Evolutionary conservation across 805 yeast species (phyloP), one percentile per base, ranked within the genome.

Genomic region (Lipomyces starkeyi): DNA sequence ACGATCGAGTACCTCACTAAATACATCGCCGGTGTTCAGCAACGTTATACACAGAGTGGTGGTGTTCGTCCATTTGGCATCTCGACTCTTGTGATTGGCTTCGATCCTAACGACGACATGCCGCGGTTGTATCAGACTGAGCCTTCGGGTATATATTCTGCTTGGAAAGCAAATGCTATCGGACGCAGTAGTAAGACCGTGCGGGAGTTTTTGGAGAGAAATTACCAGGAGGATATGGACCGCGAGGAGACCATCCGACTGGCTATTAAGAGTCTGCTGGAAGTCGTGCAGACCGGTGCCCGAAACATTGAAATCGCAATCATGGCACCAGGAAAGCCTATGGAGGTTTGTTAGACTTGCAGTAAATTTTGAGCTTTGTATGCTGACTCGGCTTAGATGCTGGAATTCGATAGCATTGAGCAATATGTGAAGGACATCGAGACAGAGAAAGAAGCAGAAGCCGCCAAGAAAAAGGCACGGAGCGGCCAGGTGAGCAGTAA

Each of bases 11-110:
- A 93, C 78, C 83, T 95, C 78, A 92, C 99, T 49, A 90, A 90
- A 78, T 91, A 91, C 76, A 91, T 95, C 71, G 99, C 99, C n/a
- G 97, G 98, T 27, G 94, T 94, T 58, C 98, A 95, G 80, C 99
- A 95, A 79, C 87, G 89, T 79, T 95, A 94, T 81, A 95, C 99
- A 5, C 99, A 95, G 80, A 88, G 96, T 61, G 99, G 99, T 73
- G 99, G 99, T 80, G 97, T 95, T 32, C 87, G 99, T 80, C 99
- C 99, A 25, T 95, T 95, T 78, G 99, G 99, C 67, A 91, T 95
- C 74, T 89, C 97, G 62, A 95, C 98, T 35, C 83, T 95, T 75
- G 91, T 95, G 78, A 97, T 97, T 29, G 99, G 99, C 0, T 95
- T 95, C 76, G 98, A 95, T 81, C 88, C 89, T 64, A 88, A 89